Conservation (phyloP, 78 protist species). For the Pelomyxa schiedti region DNA sequence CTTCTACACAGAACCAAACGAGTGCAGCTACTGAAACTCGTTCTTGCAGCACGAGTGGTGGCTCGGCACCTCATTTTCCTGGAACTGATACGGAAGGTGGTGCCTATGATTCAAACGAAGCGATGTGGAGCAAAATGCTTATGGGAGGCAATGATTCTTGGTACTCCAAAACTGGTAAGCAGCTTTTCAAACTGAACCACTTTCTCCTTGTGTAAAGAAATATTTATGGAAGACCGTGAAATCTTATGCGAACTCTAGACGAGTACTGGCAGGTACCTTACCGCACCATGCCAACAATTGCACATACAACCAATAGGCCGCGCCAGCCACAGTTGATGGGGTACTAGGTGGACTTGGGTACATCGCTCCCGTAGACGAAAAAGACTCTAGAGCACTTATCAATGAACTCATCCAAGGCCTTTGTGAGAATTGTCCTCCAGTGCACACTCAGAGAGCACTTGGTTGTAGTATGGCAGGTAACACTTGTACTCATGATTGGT, state of each 20-base stretch:
- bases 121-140: too few species aligned
- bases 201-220: not conserved
- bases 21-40: too few species aligned
- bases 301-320: not conserved
- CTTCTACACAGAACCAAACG: too few species aligned
- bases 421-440: too few species aligned
- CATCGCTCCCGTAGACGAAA: constrained; percentile 21
- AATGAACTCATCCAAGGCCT: not conserved
- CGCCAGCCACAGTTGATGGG: constrained; percentile 54
- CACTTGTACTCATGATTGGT: not conserved
- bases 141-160: not conserved
- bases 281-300: not conserved
- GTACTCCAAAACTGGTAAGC: not conserved
- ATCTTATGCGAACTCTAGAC: constrained; percentile 8
- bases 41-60: too few species aligned
- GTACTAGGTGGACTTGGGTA: constrained; percentile 52
- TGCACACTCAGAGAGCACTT: not conserved
- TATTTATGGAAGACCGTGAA: not conserved
- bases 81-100: too few species aligned
- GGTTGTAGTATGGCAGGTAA: not conserved
- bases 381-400: constrained; percentile 10
- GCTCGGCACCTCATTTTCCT: too few species aligned
- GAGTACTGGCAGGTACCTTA: constrained; percentile 45
- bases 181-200: not conserved
- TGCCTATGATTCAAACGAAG: too few species aligned